Conservation (phyloP, 2,329 filamentous ascomycete species). For the Trichoderma afroharzianum region DNA sequence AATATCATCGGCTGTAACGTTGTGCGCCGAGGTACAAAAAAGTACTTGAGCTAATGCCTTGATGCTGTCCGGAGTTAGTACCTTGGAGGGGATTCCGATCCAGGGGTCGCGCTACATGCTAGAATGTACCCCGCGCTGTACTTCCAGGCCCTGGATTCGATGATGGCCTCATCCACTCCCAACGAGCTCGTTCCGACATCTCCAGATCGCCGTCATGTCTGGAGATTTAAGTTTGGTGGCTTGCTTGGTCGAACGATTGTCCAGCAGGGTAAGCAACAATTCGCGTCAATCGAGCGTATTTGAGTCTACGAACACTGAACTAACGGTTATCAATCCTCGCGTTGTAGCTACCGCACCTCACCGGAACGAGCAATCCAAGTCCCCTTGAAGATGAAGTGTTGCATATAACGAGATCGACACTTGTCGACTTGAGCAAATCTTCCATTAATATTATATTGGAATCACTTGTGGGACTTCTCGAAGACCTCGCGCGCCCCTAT, state of each 20-base stretch:
- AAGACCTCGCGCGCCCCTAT: slow-evolving; percentile 56
- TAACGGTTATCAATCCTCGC: not conserved
- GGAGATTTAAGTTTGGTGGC: slow-evolving; percentile 54
- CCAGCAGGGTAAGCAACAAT: slow-evolving; percentile 42
- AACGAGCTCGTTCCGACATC: slow-evolving; percentile 10
- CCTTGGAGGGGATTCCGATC: not conserved
- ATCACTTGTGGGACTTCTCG: slow-evolving; percentile 53
- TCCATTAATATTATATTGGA: slow-evolving; percentile 54
- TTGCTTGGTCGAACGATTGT: slow-evolving; percentile 56
- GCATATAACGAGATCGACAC: slow-evolving; percentile 56
- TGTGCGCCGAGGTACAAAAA: not conserved
- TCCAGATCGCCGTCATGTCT: slow-evolving; percentile 12
- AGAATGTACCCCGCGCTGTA: slow-evolving; percentile 14
- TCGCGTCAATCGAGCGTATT: not conserved
- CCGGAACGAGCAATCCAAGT: slow-evolving; percentile 54
- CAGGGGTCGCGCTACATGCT: not conserved
- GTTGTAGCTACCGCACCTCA: slow-evolving; percentile 61
- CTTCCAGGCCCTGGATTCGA: not conserved
- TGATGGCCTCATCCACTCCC: slow-evolving; percentile 9
- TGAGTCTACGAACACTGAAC: not conserved
- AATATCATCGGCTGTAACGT: not conserved
- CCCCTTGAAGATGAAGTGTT: slow-evolving; percentile 60
- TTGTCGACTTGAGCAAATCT: slow-evolving; percentile 56
- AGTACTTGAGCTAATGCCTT: not conserved
- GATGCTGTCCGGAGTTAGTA: not conserved